Percentiles rank a stretch among this genome's conserved stretches.
phyloP scores from a whole-genome alignment of 768 basidiomycete genomes.

The Phlebiopsis flavidoalba region DNA sequence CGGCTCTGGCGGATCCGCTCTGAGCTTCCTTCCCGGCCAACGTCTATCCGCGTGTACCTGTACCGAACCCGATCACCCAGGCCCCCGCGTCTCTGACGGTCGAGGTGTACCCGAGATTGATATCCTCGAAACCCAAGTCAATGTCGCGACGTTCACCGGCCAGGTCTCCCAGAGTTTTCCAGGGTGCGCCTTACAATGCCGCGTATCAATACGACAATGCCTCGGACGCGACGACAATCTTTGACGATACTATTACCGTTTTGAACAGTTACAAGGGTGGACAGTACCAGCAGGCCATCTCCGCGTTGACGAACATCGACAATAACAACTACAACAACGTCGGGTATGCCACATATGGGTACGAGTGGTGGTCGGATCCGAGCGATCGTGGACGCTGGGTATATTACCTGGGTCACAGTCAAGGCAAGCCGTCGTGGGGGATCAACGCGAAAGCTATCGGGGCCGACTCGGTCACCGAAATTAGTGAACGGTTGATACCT shows the following conservation, averaged over 20 bases:
- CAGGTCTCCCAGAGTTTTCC: conserved; percentile 79
- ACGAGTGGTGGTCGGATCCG: conserved; percentile 80
- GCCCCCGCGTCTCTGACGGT: conserved; percentile 58
- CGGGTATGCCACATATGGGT: conserved; percentile 60
- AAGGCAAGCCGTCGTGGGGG: conserved; percentile 67
- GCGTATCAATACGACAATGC: conserved; percentile 56
- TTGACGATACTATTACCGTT: conserved; percentile 42
- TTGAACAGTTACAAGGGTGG: conserved; percentile 72
- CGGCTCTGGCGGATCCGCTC: conserved; percentile 37
- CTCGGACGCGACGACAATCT: conserved; percentile 47
- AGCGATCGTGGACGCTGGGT: conserved; percentile 50
- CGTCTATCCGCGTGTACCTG: conserved; percentile 87
- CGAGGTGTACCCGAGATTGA: conserved; percentile 92
- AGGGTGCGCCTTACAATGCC: conserved; percentile 75
- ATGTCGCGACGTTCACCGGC: conserved; percentile 44
- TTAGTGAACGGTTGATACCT: conserved; percentile 65
- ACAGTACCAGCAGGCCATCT: conserved; percentile 68
- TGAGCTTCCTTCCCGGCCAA: conserved; percentile 86
- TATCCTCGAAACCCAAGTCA: conserved; percentile 78
- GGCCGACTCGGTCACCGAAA: conserved; percentile 49
- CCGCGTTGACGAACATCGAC: conserved; percentile 55
- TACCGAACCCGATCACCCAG: conserved; percentile 80
- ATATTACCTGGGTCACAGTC: conserved; percentile 80
- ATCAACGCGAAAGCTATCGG: conserved; percentile 62
- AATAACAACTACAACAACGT: conserved; percentile 50